Evolutionary conservation across 176 grass and related monocot species (phyloP).

Genomic region (Hordeum vulgare): MorexV3_pseudomolecules_assembly NC_058522.1:85705465-85705964

Average conservation of each 20-base stretch:
- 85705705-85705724: neutral
- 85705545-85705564: neutral
- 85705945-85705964: neutral
- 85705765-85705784: slow-evolving; percentile 26
- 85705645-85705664: neutral
- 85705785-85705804: neutral
- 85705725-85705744: neutral
- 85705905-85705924: slow-evolving; percentile 58
- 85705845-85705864: slow-evolving; percentile 85
- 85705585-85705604: neutral
- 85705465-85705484: neutral
- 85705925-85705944: slow-evolving; percentile 87
- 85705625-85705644: neutral
- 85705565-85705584: neutral
- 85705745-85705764: neutral
- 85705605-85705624: neutral
- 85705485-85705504: neutral
- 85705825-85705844: slow-evolving; percentile 75
- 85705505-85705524: neutral
- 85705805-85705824: slow-evolving; percentile 61
- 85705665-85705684: neutral
- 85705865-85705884: slow-evolving; percentile 65
- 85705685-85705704: neutral
- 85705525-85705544: neutral
- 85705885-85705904: slow-evolving; percentile 71